Evolutionary conservation across 805 yeast genomes (phyloP).

Genomic region (Schizosaccharomyces pombe): DNA sequence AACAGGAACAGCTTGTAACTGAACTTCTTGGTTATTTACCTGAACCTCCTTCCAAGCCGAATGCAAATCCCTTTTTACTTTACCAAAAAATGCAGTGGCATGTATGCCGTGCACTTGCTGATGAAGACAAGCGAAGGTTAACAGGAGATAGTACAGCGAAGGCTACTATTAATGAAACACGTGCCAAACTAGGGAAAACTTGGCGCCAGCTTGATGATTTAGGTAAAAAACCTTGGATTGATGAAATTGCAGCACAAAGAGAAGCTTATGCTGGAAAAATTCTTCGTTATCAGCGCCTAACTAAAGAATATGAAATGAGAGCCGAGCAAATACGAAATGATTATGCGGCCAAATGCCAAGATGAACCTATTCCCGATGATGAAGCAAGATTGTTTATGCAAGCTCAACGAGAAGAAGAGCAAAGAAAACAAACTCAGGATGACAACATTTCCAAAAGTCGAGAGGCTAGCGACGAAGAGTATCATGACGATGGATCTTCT

Average conservation of each 20-base stretch:
- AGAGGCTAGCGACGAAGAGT: background rate
- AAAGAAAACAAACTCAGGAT: background rate
- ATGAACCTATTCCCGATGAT: constrained; percentile 1
- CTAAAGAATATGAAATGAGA: background rate
- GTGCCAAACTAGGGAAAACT: constrained; percentile 19
- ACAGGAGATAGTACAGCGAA: constrained; percentile 14
- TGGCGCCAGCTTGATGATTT: constrained; percentile 20
- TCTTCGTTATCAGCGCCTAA: constrained; percentile 15
- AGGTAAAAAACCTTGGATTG: constrained; percentile 18
- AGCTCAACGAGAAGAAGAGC: constrained; percentile 2
- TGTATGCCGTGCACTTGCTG: constrained; percentile 18
- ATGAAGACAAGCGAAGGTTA: constrained; percentile 12
- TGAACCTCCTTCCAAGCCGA: constrained; percentile 18
- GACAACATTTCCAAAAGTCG: background rate
- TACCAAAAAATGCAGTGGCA: constrained; percentile 23
- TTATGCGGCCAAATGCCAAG: background rate
- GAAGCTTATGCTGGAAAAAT: constrained; percentile 16
- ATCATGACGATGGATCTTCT: background rate
- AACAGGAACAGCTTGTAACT: constrained; percentile 5
- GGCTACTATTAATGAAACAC: constrained; percentile 20
- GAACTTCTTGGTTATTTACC: constrained; percentile 19
- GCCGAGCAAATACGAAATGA: constrained; percentile 1
- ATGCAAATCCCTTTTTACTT: constrained; percentile 20
- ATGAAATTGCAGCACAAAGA: constrained; percentile 15
- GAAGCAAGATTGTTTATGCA: background rate